Evolutionary conservation across 2,329 filamentous ascomycete species (phyloP), one percentile per base, ranked within the genome.

Genomic region (Trichoderma arundinaceum): DNA sequence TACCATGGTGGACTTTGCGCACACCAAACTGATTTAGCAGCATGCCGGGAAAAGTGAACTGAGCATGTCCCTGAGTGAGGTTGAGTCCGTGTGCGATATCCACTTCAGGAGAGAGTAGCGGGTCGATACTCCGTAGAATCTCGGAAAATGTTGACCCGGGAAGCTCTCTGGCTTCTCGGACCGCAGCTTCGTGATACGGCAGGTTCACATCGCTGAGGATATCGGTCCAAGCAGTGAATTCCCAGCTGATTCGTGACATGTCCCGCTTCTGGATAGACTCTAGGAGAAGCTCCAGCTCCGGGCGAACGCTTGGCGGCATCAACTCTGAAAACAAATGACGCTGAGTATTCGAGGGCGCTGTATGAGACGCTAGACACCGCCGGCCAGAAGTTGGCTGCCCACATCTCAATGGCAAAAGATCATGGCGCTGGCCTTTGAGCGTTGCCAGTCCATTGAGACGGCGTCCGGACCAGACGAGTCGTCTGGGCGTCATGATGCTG

Each of bases 101-200:
- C 19, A 86, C 73, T 12, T 82, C 75, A 19, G 76, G 73, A 17
- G 87, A 76, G 22, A 75, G 72, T 4, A 84, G 71, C 0, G 90
- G 89, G 65, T 91, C 87, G 8, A 93, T 75, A 5, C 82, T 80
- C 39, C 83, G 82, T 35, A 94, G 74, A 9, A 90, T 83, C 68
- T 90, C 87, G 1, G 87, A 86, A 71, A 92, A 88, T 0, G 83
- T 83, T 1, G 82, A 78, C 1, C 80, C 74, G 0, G 88, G 81
- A 22, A 92, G 72, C 0, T 68, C 58, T 13, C 69, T 69, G 6
- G 81, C 69, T 51, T 78, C 73, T 7, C 74, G 67, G 7, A 76
- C 71, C 15, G 76, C 71, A 5, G 69, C 68, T 1, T 70, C 53
- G n/a, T 72, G 61, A 3, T 65, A 35, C 38, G 75, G 69, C 3